These are phyloP conservation scores for Trichoderma asperelloides DNA, from an alignment of 495 filamentous ascomycete genomes.

Conservation along the genomic window DNA sequence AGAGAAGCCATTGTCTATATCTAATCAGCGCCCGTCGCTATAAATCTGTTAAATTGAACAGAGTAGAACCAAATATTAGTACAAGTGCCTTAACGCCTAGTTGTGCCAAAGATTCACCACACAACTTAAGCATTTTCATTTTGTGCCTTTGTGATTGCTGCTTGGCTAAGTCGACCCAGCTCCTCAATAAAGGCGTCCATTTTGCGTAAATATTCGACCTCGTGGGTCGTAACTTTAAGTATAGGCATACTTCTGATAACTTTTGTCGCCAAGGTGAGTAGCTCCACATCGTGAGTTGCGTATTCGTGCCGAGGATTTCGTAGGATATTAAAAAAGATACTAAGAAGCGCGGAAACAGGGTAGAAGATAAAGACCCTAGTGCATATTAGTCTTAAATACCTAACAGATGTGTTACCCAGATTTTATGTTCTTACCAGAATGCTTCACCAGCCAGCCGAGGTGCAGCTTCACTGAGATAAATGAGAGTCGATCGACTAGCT, in stretches of 20 bases:
- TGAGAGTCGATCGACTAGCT: conserved; percentile 41
- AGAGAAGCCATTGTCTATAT: no score
- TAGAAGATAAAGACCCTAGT: conserved; percentile 41
- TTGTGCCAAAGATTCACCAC: not conserved
- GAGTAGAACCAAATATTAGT: not conserved
- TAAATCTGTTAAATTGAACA: not conserved
- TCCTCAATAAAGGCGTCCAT: conserved; percentile 42
- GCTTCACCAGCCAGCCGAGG: conserved; percentile 34
- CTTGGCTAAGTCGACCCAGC: conserved; percentile 25
- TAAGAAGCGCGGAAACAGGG: conserved; percentile 41
- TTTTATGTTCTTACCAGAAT: conserved; percentile 32
- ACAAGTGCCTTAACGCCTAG: not conserved
- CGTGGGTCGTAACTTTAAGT: conserved; percentile 29
- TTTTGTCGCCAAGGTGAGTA: conserved; percentile 30
- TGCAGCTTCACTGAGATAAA: conserved; percentile 34
- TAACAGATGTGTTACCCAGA: not conserved
- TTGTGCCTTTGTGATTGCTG: not conserved
- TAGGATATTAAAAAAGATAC: conserved; percentile 44
- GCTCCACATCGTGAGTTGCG: conserved; percentile 34
- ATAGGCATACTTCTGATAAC: conserved; percentile 37
- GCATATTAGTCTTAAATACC: not conserved
- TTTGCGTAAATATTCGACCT: conserved; percentile 36
- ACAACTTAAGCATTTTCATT: not conserved
- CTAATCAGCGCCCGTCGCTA: not conserved
- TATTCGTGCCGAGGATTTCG: conserved; percentile 37